Conservation (phyloP, 2,329 filamentous ascomycete genomes). For the Didymella pomorum region DNA sequence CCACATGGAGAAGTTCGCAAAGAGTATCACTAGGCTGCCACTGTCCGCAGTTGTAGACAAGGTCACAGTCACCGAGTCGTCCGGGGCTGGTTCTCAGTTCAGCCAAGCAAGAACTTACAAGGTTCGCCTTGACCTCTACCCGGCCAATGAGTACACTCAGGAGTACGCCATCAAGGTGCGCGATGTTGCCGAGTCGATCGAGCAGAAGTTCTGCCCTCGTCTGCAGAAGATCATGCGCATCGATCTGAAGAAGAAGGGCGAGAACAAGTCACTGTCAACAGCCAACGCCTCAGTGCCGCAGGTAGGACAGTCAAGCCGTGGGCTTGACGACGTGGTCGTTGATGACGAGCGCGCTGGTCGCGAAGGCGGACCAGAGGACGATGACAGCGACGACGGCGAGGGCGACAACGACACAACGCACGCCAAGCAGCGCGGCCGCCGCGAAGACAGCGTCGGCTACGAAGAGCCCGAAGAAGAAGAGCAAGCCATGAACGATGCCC, state of each 20-base stretch:
- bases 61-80: constrained; percentile 79
- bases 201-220: constrained; percentile 77
- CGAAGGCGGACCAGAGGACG: constrained; percentile 69
- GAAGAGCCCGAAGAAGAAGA: constrained; percentile 94
- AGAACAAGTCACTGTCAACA: constrained; percentile 63
- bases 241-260: constrained; percentile 80
- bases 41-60: constrained; percentile 85
- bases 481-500: constrained; percentile 71
- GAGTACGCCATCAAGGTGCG: constrained; percentile 83
- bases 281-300: constrained; percentile 74
- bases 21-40: constrained; percentile 86
- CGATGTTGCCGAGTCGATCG: constrained; percentile 82
- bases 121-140: constrained; percentile 83
- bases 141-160: constrained; percentile 79
- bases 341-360: constrained; percentile 48
- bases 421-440: constrained; percentile 77
- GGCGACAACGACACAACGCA: constrained; percentile 66
- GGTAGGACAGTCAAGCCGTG: constrained; percentile 70
- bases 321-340: constrained; percentile 60
- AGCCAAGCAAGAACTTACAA: constrained; percentile 84
- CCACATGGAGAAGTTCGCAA: constrained; percentile 82
- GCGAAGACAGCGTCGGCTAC: constrained; percentile 83
- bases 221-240: constrained; percentile 75
- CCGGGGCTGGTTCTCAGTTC: constrained; percentile 74
- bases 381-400: constrained; percentile 74